Evolutionary conservation across 225 moss, liverwort and hornwort species (phyloP), one percentile per base, ranked within the genome.

Genomic region (Climacium dendroides): DNA sequence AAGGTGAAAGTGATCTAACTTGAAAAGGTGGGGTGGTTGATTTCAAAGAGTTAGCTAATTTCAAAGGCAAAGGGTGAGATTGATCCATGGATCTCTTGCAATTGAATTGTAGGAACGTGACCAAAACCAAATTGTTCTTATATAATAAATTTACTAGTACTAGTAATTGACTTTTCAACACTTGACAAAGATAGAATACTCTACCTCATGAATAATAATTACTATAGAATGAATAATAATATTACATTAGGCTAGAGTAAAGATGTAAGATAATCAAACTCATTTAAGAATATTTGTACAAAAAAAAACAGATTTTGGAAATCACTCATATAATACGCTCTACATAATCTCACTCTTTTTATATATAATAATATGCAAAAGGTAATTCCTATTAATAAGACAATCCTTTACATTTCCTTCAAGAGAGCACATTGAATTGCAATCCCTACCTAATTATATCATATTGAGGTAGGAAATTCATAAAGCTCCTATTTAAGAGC

Each of bases 311-410:
- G 8, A 25, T 3, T 72, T 70, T 45, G 8, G 9, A 45, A 0
- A 45, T 3, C 17, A 30, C 0, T 0, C 0, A 0, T 73, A 73
- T 30, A 30, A 18, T 17, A 5, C 0, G 0, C 16, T 30, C 1
- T 47, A 6, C 6, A 30, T 47, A 30, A 11, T 30, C 2, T 28
- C 6, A 16, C 15, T 71, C 15, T 43, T 1, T 2, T 26, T 28
- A 15, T 10, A 39, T 7, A 14, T 17, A 29, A 17, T 17, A 45
- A 47, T 47, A 4, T 19, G 4, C 5, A 73, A 10, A 73, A 30
- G 15, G 6, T 8, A 37, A 72, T 17, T 17, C 0, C 6, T 47
- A 16, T n/a, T n/a, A n/a, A n/a, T 16, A 45, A 1, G 8, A 48
- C 0, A 19, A 30, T 48, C 48, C 4, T 19, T 30, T 19, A 30